Evolutionary conservation across 495 filamentous ascomycete species (phyloP), one percentile per base, ranked within the genome.

Genomic region (Melanomma pulvis-pyrius): DNA sequence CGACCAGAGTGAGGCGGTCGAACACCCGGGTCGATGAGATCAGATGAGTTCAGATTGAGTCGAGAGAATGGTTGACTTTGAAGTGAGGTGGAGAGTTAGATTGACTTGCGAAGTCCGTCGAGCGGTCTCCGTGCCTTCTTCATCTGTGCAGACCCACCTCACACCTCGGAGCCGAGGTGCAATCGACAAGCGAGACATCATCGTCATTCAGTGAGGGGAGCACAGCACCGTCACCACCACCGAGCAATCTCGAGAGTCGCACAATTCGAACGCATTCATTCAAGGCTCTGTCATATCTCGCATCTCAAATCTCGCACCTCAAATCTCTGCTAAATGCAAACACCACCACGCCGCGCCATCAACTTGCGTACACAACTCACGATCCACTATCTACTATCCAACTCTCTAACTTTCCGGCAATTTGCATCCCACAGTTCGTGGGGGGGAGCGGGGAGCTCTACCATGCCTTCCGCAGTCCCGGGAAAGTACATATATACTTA

Each of bases 371-470:
- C 21, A 24, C 19, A 7, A 15, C n/a, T 7, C 59, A 24, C 17
- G 25, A 2, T 51, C 52, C 2, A 56, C 29, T 34, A 39, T 6
- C 15, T 11, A 28, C 29, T 12, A 32, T 25, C 22, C 19, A 8
- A 54, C 12, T 28, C 29, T 5, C 25, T 6, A 15, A 26, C 8
- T 15, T 19, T 25, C 44, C 2, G 19, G 26, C 46, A 65, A 49
- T 25, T 29, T 53, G 36, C 36, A 67, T 60, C 63, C 63, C 63
- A 61, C 63, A 39, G 15, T 13, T 12, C 49, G 52, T 54, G 48
- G 55, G 56, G 47, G n/a, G 30, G 30, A 34, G 12, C 30, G 30
- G 30, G 30, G 63, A 44, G 13, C 21, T n/a, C 39, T 26, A 2
- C 15, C 13, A 58, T 41, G 55, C 34, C 25, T 53, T 61, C 63